Evolutionary conservation across 2,329 filamentous ascomycete genomes (phyloP).

Genomic region (Knufia petricola): DNA sequence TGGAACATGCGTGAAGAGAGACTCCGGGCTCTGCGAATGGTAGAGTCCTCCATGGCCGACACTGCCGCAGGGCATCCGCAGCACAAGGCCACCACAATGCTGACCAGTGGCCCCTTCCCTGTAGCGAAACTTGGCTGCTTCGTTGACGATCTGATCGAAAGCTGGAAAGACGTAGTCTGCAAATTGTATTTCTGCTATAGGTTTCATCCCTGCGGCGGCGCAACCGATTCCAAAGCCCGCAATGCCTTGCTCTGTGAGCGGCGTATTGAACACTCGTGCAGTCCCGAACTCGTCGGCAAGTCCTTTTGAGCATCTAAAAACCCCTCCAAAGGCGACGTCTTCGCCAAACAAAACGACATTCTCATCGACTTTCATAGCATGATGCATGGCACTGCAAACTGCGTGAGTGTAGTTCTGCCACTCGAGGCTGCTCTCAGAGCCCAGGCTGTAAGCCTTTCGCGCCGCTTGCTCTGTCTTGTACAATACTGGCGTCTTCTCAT

Average conservation of each 20-base stretch:
- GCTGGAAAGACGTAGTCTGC: constrained; percentile 90
- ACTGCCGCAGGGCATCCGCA: constrained; percentile 81
- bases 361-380: constrained; percentile 73
- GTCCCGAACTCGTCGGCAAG: constrained; percentile 77
- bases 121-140: constrained; percentile 81
- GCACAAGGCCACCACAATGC: constrained; percentile 66
- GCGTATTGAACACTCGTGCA: constrained; percentile 92
- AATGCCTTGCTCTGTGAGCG: constrained; percentile 87
- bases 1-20: constrained; percentile 78
- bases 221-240: constrained; percentile 86
- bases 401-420: constrained; percentile 91
- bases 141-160: constrained; percentile 89
- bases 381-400: constrained; percentile 79
- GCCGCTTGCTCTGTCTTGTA: constrained; percentile 68
- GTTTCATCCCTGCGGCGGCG: constrained; percentile 83
- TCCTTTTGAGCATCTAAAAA: constrained; percentile 90
- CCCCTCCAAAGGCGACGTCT: constrained; percentile 92
- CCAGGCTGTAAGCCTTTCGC: constrained; percentile 62
- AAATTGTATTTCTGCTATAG: constrained; percentile 91
- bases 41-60: constrained; percentile 84
- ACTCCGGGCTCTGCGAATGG: constrained; percentile 82
- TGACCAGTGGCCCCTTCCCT: constrained; percentile 57
- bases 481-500: constrained; percentile 68
- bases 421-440: constrained; percentile 62
- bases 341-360: constrained; percentile 88